These are phyloP conservation scores for Phylloporus arenicola DNA, from an alignment of 768 basidiomycete genomes.

Conservation along the genomic window DNA sequence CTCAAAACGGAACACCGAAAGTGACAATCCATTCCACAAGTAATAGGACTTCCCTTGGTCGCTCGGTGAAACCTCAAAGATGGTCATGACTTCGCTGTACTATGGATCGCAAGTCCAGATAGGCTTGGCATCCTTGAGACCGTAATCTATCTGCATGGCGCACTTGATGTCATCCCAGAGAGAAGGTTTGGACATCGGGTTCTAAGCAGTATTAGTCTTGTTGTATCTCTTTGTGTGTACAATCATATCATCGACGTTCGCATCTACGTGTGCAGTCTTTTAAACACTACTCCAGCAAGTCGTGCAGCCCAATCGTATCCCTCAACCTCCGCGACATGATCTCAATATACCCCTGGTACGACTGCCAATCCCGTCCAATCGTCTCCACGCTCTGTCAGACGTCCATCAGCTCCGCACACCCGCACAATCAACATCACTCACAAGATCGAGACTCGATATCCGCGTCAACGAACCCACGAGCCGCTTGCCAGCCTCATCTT, in stretches of 20 bases:
- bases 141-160: too few species aligned
- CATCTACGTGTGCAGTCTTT: not conserved
- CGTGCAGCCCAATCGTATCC: conserved; percentile 57
- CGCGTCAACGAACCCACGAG: conserved; percentile 52
- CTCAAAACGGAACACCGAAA: too few species aligned
- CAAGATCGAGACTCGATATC: conserved; percentile 48
- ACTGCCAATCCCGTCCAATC: conserved; percentile 50
- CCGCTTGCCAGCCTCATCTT: conserved; percentile 48
- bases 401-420: conserved; percentile 6
- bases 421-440: conserved; percentile 22
- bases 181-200: too few species aligned
- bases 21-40: too few species aligned
- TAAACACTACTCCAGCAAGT: conserved; percentile 24
- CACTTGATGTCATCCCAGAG: too few species aligned
- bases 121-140: too few species aligned
- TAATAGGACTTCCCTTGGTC: too few species aligned
- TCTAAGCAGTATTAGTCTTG: too few species aligned
- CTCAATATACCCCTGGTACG: conserved; percentile 66
- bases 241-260: not conserved
- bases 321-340: conserved; percentile 69
- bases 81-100: too few species aligned
- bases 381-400: conserved; percentile 37
- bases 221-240: not conserved
- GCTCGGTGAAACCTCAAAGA: too few species aligned
- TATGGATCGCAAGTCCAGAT: too few species aligned